Evolutionary conservation across 2,329 filamentous ascomycete genomes (phyloP).

Genomic region (Cordyceps cateniannulata): DNA sequence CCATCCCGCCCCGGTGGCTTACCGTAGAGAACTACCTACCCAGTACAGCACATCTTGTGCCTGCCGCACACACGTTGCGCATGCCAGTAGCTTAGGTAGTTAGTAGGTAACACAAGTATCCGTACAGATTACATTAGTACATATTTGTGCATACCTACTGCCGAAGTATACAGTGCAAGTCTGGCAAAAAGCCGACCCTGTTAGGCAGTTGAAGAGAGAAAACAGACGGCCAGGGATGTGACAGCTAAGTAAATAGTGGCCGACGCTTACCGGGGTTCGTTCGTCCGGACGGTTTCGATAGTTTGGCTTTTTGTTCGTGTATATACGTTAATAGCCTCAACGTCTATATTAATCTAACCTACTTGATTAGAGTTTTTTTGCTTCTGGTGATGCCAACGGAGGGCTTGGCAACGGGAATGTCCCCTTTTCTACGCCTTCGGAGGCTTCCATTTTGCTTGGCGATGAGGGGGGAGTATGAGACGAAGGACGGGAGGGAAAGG

Average conservation of each 20-base stretch:
- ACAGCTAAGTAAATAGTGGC: background rate
- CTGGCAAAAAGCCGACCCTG: too few relatives aligned
- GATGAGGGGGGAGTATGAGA: background rate
- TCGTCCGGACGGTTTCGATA: background rate
- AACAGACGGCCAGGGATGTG: background rate
- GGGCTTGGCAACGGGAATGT: constrained; percentile 7
- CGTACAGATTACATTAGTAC: too few relatives aligned
- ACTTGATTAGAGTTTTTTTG: background rate
- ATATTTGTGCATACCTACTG: too few relatives aligned
- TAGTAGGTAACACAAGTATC: too few relatives aligned
- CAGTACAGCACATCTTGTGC: too few relatives aligned
- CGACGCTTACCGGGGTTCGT: background rate
- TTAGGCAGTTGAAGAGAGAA: background rate
- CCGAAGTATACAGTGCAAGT: too few relatives aligned
- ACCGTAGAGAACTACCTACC: too few relatives aligned
- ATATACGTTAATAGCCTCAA: too few relatives aligned
- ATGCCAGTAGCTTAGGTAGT: too few relatives aligned
- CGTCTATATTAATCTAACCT: background rate
- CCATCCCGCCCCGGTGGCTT: too few relatives aligned
- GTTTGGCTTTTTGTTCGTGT: background rate
- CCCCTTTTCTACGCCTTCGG: background rate
- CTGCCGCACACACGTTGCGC: too few relatives aligned
- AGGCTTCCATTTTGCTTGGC: constrained; percentile 8
- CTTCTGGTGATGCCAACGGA: background rate
- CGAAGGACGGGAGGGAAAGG: background rate